Evolutionary conservation across 129 eudicot genomes (phyloP), one percentile per base, ranked within the genome.

Genomic region (Flaveria brownii): DNA sequence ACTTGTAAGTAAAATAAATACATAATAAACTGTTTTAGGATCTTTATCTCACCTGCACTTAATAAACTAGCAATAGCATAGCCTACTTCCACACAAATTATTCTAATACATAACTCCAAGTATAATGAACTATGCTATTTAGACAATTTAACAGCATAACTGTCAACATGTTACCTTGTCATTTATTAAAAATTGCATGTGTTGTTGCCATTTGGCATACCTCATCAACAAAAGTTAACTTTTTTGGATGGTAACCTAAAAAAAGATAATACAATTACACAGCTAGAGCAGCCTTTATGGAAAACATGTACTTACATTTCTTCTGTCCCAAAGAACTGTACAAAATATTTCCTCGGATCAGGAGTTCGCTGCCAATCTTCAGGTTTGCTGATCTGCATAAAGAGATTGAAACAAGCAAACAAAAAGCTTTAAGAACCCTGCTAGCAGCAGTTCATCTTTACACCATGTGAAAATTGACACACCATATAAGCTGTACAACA

Each of bases 341-440:
- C 97, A 71, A 92, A 92, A 73, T 85, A 84, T 73, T 92, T 92
- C 77, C 80, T 89, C 10, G 96, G 91, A 78, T 94, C 97, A 79
- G 93, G 91, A 57, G 84, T 52, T 77, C 80, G 82, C n/a, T 76
- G 72, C 93, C 93, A 87, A 64, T 86, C 96, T 87, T 94, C 97
- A 75, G 97, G 96, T 65, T 74, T 83, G 86, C 97, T 89, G 78
- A 94, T 86, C 97, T 94, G 91, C 81, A 88, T 49, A 75, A 66
- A 83, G 23, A 30, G 33, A 50, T 80, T 13, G 6, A 78, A 77
- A 80, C 63, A 75, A 72, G 64, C 43, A 79, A 75, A 79, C 70
- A 60, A 68, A 74, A 36, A 47, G 51, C 64, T 56, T 77, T 80
- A 42, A 75, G 70, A 77, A 61, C 26, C 42, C 41, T 61, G 67